phyloP scores from a whole-genome alignment of 768 basidiomycete species.

The Lactarius trivialis region DNA sequence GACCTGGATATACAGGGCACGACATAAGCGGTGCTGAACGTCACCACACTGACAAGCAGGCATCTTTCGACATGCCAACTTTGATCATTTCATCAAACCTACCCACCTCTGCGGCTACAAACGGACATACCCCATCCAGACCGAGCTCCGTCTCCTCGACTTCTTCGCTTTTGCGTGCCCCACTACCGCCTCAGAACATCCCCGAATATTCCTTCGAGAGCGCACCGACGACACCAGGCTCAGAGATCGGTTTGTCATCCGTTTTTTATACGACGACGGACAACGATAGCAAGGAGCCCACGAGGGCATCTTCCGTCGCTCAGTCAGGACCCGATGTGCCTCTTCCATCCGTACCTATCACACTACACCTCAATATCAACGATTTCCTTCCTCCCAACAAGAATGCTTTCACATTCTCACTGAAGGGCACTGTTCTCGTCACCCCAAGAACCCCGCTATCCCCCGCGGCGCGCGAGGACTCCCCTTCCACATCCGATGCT shows the following conservation, averaged over 20 bases:
- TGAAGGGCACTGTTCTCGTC: conserved; percentile 60
- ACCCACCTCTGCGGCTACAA: conserved; percentile 13
- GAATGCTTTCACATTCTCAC: conserved; percentile 57
- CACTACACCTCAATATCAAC: conserved; percentile 75
- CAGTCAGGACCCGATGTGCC: conserved; percentile 24
- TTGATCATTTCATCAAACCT: conserved; percentile 7
- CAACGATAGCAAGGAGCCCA: conserved; percentile 32
- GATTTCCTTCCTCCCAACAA: conserved; percentile 61
- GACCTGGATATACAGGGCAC: conserved; percentile 65
- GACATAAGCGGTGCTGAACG: conserved; percentile 43
- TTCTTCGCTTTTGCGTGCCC: conserved; percentile 66
- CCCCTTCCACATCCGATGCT: conserved; percentile 22
- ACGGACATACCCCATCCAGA: conserved; percentile 34
- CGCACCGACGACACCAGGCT: conserved; percentile 48
- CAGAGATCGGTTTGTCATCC: conserved; percentile 35
- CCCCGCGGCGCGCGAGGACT: conserved; percentile 24
- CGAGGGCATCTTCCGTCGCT: conserved; percentile 35
- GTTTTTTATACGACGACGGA: conserved; percentile 33
- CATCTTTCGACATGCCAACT: conserved; percentile 37
- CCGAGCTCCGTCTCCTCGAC: conserved; percentile 33
- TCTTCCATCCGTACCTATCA: conserved; percentile 55
- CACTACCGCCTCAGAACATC: conserved; percentile 56
- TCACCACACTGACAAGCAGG: conserved; percentile 3
- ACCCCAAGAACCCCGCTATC: conserved; percentile 36
- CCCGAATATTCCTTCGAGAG: conserved; percentile 75